Base-by-base conservation (phyloP, 2,329 filamentous ascomycete species). In the Penicillium freii region DNA sequence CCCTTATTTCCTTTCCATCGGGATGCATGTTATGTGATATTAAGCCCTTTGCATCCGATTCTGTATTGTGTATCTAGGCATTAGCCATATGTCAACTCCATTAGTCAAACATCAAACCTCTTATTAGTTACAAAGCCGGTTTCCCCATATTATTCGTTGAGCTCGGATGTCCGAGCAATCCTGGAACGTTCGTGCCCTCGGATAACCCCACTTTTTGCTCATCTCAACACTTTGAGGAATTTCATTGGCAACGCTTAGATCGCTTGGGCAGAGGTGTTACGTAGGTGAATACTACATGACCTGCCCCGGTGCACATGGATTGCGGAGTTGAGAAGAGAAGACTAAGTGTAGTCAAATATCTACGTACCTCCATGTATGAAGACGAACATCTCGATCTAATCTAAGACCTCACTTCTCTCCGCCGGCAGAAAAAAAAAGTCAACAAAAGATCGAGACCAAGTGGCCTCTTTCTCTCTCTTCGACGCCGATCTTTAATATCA, bases 41-140 rank as follows among this genome's bases (percentile, higher is more conserved):
- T 25, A 44, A 39, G 21, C 38, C 38, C 23, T 40, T 44, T 57
- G 54, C 36, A 53, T 54, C 39, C 38, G 33, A 45, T 34, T 52
- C 36, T 66, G 61, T 65, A 65, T 62, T 47, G 46, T 66, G 62
- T 65, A 65, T 48, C 59, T 66, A 63, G 43, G 56, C 57, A 61
- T 62, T 50, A 57, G 56, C 49, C 45, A 61, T 58, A 39, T 50
- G 44, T 54, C 43, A 11, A 29, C 43, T 42, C 54, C 38, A 47
- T 21, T 33, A 54, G 50, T 51, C 57, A 51, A 52, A 33, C 17
- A 54, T 57, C 23, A 13, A 33, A 17, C 8, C 19, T 47, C 19
- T 23, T 43, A 25, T 25, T 27, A 25, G 40, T 43, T 27, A 43
- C 21, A 13, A 15, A 2, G 9, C 9, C 9, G 2, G 3, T 49